These are phyloP conservation scores for Fomitopsis palustris DNA, from an alignment of 1,284 basidiomycete species.

Conservation along the genomic window DNA sequence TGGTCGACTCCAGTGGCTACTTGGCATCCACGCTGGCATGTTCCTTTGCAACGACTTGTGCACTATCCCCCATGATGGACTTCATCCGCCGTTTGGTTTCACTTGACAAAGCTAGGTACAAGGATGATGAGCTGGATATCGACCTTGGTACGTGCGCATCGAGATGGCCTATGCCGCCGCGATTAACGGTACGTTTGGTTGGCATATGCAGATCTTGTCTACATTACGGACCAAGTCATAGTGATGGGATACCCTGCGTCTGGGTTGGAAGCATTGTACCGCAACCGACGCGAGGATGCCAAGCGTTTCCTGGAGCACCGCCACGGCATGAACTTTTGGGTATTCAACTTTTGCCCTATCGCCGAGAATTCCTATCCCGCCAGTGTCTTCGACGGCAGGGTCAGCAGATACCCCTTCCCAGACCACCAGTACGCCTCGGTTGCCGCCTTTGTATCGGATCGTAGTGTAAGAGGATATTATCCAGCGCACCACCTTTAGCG, in stretches of 20 bases:
- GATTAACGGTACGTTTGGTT: too few relatives aligned
- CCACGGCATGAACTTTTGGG: conserved; percentile 77
- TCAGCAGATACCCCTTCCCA: conserved; percentile 85
- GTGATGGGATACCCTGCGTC: conserved; percentile 89
- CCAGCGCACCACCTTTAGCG: conserved; percentile 78
- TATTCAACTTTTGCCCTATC: conserved; percentile 87
- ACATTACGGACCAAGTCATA: conserved; percentile 79
- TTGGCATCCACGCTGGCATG: background rate
- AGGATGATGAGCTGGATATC: conserved; percentile 62
- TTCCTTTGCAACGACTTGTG: background rate
- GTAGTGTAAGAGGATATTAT: background rate
- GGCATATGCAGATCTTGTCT: conserved; percentile 64
- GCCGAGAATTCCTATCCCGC: conserved; percentile 68
- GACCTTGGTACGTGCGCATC: conserved; percentile 66
- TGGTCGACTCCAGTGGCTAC: background rate
- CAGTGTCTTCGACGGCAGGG: conserved; percentile 60
- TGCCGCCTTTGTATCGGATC: background rate
- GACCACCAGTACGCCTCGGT: conserved; percentile 71
- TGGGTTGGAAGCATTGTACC: conserved; percentile 78
- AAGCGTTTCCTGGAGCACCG: conserved; percentile 73
- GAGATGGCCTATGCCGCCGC: too few relatives aligned
- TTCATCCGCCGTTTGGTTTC: conserved; percentile 66
- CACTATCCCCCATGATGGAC: conserved; percentile 43
- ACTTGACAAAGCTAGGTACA: conserved; percentile 77
- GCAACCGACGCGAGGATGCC: conserved; percentile 78